phyloP scores from a whole-genome alignment of 176 grass and related monocot species.

The Eleusine coracana region DNA sequence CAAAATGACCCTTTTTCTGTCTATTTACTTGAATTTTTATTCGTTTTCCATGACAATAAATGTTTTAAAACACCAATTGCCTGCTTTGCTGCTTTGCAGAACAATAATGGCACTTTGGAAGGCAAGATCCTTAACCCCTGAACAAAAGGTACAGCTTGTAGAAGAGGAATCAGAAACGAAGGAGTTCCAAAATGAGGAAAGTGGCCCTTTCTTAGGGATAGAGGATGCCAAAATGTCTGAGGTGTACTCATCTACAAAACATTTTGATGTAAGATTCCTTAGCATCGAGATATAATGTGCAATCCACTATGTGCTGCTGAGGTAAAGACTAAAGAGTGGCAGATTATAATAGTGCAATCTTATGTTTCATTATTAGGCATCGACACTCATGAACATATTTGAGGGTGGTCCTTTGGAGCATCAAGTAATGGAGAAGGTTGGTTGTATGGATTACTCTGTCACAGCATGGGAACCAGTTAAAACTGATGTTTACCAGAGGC shows the following conservation, averaged over 20 bases:
- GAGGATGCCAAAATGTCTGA: constrained; percentile 78
- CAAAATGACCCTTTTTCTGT: constrained; percentile 1
- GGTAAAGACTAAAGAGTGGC: not conserved
- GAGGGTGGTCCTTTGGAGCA: constrained; percentile 73
- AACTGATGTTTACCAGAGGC: constrained; percentile 72
- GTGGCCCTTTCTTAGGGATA: constrained; percentile 78
- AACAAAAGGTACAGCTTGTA: constrained; percentile 83
- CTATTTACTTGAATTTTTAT: constrained; percentile 1
- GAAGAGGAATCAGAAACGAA: constrained; percentile 86
- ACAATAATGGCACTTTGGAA: constrained; percentile 96
- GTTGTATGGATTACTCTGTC: constrained; percentile 76
- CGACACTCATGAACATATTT: constrained; percentile 72
- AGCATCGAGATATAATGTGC: constrained; percentile 10
- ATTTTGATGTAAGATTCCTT: constrained; percentile 70
- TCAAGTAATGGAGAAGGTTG: constrained; percentile 85
- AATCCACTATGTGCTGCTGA: constrained; percentile 14
- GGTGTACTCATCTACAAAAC: constrained; percentile 69
- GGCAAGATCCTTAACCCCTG: constrained; percentile 75
- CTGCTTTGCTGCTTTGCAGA: constrained; percentile 59
- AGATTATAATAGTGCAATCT: constrained; percentile 13
- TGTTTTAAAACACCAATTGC: constrained; percentile 14
- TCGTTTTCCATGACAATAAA: constrained; percentile 12
- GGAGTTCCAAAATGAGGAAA: constrained; percentile 63
- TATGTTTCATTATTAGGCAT: constrained; percentile 54
- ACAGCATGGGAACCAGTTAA: constrained; percentile 80